Base-by-base conservation (phyloP, 2,329 filamentous ascomycete species). In the Scedosporium boydii region DNA sequence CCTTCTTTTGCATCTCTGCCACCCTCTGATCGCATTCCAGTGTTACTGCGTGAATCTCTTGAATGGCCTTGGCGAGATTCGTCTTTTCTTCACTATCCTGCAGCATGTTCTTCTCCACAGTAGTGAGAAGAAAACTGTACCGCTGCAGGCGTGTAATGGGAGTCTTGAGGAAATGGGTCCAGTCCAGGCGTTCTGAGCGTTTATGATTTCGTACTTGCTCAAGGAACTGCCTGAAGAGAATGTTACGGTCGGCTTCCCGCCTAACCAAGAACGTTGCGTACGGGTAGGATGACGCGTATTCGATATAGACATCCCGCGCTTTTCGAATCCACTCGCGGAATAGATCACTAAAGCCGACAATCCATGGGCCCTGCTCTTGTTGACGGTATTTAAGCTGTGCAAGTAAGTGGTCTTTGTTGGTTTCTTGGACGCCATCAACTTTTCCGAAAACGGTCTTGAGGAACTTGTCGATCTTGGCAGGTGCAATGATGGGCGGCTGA, bases 301-400 rank as follows among this genome's bases (percentile, higher is more conserved):
- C 92, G 64, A 97, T 87, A 72, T 98, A 99, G 10, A 91, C 88
- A 2, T 83, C 79, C 73, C 88, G 91, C 38, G 95, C 95, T 74
- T 97, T 98, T 66, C 95, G 86, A 65, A 98, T 96, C 95, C 95
- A 99, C 76, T 99, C 95, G 63, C 95, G 83, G 79, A 99, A 98
- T 59, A 99, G 91, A 70, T 98, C 95, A 71, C 93, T 97, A 75
- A 97, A 97, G 3, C 95, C 95, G 12, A 85, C 81, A 63, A 99
- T 88, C 87, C 92, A 99, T 0, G 95, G 95, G 0, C 95, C 95
- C 76, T 99, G 93, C 72, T 98, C 95, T 70, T 95, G 90, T 73
- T 99, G 95, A 27, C 95, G 87, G 72, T 98, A 99, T 71, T 98
- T 98, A 69, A 99, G 83, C 73, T 97, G 93, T 1, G 93, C 89